Evolutionary conservation across 2,329 filamentous ascomycete genomes (phyloP), one percentile per base, ranked within the genome.

Genomic region (Colletotrichum eleusines): DNA sequence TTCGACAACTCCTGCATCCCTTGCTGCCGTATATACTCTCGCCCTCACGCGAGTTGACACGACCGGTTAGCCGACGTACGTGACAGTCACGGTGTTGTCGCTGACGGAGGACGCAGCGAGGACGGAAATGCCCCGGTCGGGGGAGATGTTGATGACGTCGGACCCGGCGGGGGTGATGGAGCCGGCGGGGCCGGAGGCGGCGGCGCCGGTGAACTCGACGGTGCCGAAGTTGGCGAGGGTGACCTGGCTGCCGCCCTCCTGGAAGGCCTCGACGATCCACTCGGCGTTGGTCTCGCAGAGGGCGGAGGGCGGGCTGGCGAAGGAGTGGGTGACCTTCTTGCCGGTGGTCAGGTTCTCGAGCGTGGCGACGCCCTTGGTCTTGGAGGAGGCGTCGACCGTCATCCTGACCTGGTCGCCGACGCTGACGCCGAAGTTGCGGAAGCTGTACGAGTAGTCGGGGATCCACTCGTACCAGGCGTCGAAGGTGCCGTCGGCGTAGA

Each of bases 251-350:
- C 73, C 73, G 54, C 71, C 74, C 1, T 71, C 63, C 60, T 76
- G 72, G 70, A 80, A 80, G n/a, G 77, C 78, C 79, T 90, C 88
- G 18, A 90, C 87, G 74, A 90, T 90, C 88, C 88, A 91, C 76
- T 90, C 88, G 14, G 87, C 88, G 72, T 89, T 89, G 74, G 84
- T 84, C 75, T 87, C 82, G 75, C 84, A 87, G 18, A 90, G 82
- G 20, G 75, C 72, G n/a, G 77, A 78, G 2, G 76, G 76, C 60
- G 87, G 80, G 63, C 79, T 81, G 50, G 75, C 80, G 77, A 90
- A 85, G 5, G 80, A 83, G 78, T 90, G 85, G 20, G 82, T 83
- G 35, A 87, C 87, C 5, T 75, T 82, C 75, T 86, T 76, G 54
- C 87, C 87, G 2, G 83, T 89, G 12, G 81, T 83, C 72, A 82